Evolutionary conservation across 305 asterid species (phyloP).

Genomic region (Fraxinus platypoda): DNA sequence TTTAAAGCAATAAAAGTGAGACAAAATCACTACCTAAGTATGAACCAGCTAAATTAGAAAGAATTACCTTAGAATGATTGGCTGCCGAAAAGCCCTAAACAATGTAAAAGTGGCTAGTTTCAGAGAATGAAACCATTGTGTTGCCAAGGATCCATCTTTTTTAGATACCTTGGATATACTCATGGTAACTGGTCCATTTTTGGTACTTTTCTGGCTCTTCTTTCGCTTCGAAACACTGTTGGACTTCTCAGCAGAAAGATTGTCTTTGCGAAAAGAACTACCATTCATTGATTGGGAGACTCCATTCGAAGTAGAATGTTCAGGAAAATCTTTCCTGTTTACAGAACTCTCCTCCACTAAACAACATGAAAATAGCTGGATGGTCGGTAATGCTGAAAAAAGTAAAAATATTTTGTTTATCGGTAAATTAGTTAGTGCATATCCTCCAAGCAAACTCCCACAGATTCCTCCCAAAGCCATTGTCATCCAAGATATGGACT

Average conservation of each 20-base stretch:
- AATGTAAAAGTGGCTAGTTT: slow-evolving; percentile 61
- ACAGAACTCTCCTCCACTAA: slow-evolving; percentile 66
- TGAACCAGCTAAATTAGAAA: slow-evolving; percentile 1
- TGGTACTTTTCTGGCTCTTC: slow-evolving; percentile 53
- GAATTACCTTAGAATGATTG: slow-evolving; percentile 73
- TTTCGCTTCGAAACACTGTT: slow-evolving; percentile 49
- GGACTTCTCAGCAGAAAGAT: slow-evolving; percentile 32
- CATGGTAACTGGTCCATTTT: slow-evolving; percentile 28
- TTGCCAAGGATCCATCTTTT: slow-evolving; percentile 36
- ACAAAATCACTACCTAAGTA: background rate
- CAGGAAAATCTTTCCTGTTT: slow-evolving; percentile 32
- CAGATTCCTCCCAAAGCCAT: slow-evolving; percentile 94
- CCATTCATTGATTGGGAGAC: slow-evolving; percentile 35
- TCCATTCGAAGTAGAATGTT: slow-evolving; percentile 39
- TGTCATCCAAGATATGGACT: slow-evolving; percentile 85
- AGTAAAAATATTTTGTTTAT: slow-evolving; percentile 66
- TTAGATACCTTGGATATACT: slow-evolving; percentile 33
- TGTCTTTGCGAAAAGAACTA: slow-evolving; percentile 33
- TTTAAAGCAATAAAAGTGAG: slow-evolving; percentile 10
- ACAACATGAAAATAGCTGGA: slow-evolving; percentile 81
- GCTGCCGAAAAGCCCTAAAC: slow-evolving; percentile 77
- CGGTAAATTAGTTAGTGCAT: slow-evolving; percentile 53
- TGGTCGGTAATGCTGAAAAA: slow-evolving; percentile 67
- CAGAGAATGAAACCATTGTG: slow-evolving; percentile 53
- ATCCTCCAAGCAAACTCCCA: slow-evolving; percentile 92